Conservation (phyloP, 73 alveolate genomes). For the Paramecium caudatum region DNA sequence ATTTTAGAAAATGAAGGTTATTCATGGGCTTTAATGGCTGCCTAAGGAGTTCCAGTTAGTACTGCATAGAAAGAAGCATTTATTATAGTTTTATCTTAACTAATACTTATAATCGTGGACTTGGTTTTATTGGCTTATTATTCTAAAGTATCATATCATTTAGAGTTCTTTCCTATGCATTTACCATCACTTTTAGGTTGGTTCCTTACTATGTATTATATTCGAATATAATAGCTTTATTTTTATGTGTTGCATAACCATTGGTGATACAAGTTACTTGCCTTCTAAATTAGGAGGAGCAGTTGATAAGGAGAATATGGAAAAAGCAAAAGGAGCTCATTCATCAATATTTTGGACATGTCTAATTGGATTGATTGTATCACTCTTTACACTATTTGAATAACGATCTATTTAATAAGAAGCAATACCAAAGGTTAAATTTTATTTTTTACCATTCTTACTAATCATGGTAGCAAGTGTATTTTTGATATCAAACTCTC, state of each 20-base stretch:
- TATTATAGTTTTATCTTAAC: neutral
- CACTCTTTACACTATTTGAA: conserved; percentile 53
- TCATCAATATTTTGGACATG: conserved; percentile 55
- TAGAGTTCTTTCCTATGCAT: conserved; percentile 63
- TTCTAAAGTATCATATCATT: conserved; percentile 26
- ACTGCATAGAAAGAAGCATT: conserved; percentile 39
- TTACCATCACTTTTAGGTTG: conserved; percentile 60
- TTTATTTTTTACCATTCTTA: conserved; percentile 58
- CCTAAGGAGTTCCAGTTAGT: conserved; percentile 8
- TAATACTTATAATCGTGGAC: conserved; percentile 29
- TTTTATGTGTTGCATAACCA: conserved; percentile 61
- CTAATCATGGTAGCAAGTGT: conserved; percentile 6
- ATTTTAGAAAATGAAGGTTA: conserved; percentile 41
- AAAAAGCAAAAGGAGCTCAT: conserved; percentile 52
- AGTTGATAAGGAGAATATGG: conserved; percentile 31
- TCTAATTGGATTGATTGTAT: conserved; percentile 35
- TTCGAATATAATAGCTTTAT: neutral
- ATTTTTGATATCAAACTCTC: neutral
- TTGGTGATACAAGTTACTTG: conserved; percentile 49
- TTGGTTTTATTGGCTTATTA: conserved; percentile 6
- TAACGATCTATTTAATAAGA: conserved; percentile 58
- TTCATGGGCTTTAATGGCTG: conserved; percentile 60
- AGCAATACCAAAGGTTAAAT: conserved; percentile 48
- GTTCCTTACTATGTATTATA: neutral
- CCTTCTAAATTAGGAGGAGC: conserved; percentile 60